Evolutionary conservation across 177 flowering plant genomes (phyloP).

Genomic region (Telopea speciosissima): DNA sequence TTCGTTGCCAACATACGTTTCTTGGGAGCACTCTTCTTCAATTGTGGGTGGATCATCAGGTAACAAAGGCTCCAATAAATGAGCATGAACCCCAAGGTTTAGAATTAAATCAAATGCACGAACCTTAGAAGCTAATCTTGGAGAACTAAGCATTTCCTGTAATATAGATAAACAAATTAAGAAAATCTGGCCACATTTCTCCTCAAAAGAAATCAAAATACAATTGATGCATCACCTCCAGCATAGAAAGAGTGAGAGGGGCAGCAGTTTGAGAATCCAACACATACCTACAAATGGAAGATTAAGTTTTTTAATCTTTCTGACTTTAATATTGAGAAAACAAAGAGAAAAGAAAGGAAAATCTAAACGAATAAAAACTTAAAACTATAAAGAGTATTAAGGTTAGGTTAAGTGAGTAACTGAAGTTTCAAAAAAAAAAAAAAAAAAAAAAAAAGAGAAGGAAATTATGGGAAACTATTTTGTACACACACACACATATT

Average conservation of each 20-base stretch:
- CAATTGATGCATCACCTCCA: slow-evolving; percentile 62
- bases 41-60: slow-evolving; percentile 55
- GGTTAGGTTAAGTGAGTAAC: too few species aligned
- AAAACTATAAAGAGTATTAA: background rate
- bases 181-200: slow-evolving; percentile 6
- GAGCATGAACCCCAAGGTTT: slow-evolving; percentile 98
- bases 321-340: background rate
- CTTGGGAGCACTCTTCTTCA: slow-evolving; percentile 73
- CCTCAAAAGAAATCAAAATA: slow-evolving; percentile 5
- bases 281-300: slow-evolving; percentile 73
- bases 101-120: slow-evolving; percentile 93
- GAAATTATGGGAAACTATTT: too few species aligned
- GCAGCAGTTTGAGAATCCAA: slow-evolving; percentile 84
- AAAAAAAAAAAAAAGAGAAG: background rate
- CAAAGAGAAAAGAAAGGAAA: background rate
- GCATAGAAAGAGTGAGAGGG: slow-evolving; percentile 90
- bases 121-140: slow-evolving; percentile 55
- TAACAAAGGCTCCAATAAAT: slow-evolving; percentile 78
- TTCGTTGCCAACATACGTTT: slow-evolving; percentile 44
- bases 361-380: background rate
- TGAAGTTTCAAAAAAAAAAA: background rate
- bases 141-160: slow-evolving; percentile 86
- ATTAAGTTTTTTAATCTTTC: background rate
- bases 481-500: too few species aligned
- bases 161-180: slow-evolving; percentile 14